phyloP scores from a whole-genome alignment of 768 basidiomycete species.

The Boletus subparvulus region DNA sequence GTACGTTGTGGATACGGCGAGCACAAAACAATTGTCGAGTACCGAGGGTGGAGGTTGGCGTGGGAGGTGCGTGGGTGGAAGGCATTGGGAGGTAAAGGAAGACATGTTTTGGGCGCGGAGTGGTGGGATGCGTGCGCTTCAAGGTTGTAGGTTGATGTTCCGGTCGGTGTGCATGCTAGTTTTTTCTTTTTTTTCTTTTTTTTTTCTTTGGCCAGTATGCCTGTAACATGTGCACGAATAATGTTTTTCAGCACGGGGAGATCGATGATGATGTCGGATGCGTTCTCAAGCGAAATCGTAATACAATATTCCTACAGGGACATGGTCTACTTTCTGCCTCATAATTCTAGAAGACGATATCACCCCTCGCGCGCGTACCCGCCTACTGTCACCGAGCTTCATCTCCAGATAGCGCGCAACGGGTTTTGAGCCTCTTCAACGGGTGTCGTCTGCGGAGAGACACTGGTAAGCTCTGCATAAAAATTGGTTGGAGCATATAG shows the following conservation, averaged over 20 bases:
- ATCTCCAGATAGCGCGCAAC: not conserved
- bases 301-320: too few relatives aligned
- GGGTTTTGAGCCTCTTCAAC: not conserved
- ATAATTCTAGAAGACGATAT: too few relatives aligned
- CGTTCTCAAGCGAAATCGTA: not conserved
- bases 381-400: slow-evolving; percentile 2
- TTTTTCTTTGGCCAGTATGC: not conserved
- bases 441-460: not conserved
- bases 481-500: not conserved
- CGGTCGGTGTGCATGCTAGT: not conserved
- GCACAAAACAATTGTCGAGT: slow-evolving; percentile 27
- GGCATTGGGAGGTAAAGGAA: slow-evolving; percentile 66
- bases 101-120: slow-evolving; percentile 81
- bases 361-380: not conserved
- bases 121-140: slow-evolving; percentile 43
- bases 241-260: not conserved
- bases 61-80: slow-evolving; percentile 91
- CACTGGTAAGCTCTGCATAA: not conserved
- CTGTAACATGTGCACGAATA: not conserved
- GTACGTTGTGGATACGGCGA: not conserved
- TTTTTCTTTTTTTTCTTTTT: too few relatives aligned
- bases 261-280: too few relatives aligned
- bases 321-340: too few relatives aligned
- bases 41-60: slow-evolving; percentile 44
- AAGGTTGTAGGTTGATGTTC: not conserved